A percentile compares a stretch with the other conserved stretches of the same genome.
These are phyloP conservation scores for Botryotinia calthae DNA, from an alignment of 2,329 filamentous ascomycete genomes.

Conservation along the genomic window DNA sequence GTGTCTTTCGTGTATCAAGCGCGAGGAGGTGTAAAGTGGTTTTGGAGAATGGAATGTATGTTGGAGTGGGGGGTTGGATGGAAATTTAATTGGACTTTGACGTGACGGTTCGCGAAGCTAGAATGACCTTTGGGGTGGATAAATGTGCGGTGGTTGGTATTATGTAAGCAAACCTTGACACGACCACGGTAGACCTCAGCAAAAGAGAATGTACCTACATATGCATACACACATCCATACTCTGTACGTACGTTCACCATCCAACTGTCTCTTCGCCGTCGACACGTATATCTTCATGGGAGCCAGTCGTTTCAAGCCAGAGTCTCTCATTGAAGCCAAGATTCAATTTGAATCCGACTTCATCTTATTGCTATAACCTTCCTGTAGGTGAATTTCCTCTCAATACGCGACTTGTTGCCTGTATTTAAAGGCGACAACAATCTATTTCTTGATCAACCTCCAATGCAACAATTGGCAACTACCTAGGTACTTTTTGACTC, in stretches of 20 bases:
- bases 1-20: conserved; percentile 31
- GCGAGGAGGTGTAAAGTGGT: conserved; percentile 31
- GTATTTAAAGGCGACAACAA: background rate
- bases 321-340: background rate
- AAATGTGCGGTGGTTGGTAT: background rate
- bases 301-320: background rate
- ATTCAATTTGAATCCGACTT: background rate
- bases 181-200: background rate
- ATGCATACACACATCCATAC: too few species aligned
- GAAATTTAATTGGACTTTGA: conserved; percentile 15
- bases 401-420: background rate
- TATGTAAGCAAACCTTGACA: background rate
- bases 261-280: background rate
- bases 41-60: conserved; percentile 18
- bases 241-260: background rate
- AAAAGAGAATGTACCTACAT: background rate
- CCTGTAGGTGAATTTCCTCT: background rate
- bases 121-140: background rate
- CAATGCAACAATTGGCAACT: background rate
- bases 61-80: conserved; percentile 14
- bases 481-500: background rate
- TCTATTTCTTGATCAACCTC: background rate
- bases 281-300: background rate
- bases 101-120: conserved; percentile 2
- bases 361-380: background rate